Percentiles rank a stretch among this genome's conserved stretches.
phyloP scores from a whole-genome alignment of 2,329 filamentous ascomycete species.

The Hypomyces perniciosus region DNA sequence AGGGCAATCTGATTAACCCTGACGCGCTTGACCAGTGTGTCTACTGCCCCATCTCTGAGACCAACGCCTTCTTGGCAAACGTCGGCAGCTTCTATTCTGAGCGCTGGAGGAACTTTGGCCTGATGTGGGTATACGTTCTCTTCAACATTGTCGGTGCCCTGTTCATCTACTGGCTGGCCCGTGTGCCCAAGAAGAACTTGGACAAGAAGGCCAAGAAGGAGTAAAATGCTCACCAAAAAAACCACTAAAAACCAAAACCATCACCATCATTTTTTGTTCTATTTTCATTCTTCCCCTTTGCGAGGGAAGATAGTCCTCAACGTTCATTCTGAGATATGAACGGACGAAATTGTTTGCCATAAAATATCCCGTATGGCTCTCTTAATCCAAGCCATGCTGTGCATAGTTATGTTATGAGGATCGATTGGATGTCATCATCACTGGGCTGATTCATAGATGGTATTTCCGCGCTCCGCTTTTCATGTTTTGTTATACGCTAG shows the following conservation, averaged over 20 bases:
- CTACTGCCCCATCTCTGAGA: constrained; percentile 48
- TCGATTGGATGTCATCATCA: background rate
- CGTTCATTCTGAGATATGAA: background rate
- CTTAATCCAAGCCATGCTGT: background rate
- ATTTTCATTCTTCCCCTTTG: background rate
- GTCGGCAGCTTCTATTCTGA: constrained; percentile 50
- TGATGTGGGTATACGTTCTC: constrained; percentile 53
- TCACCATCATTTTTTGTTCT: background rate
- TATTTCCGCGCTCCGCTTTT: background rate
- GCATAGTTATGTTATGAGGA: background rate
- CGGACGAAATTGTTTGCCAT: background rate
- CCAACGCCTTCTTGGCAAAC: constrained; percentile 44
- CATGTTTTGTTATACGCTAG: no score
- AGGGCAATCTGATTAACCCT: constrained; percentile 49
- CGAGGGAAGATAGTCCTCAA: background rate
- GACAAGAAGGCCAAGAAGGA: constrained; percentile 29
- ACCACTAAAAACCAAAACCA: background rate
- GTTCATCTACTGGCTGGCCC: constrained; percentile 49
- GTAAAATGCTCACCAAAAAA: constrained; percentile 4
- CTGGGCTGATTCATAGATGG: background rate
- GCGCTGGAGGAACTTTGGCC: constrained; percentile 63
- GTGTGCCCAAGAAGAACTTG: constrained; percentile 42
- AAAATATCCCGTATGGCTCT: no score
- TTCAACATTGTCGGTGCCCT: constrained; percentile 54
- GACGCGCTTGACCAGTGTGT: constrained; percentile 45